Evolutionary conservation across 345 rosid species (phyloP).

Genomic region (Nephelium lappaceum): DNA sequence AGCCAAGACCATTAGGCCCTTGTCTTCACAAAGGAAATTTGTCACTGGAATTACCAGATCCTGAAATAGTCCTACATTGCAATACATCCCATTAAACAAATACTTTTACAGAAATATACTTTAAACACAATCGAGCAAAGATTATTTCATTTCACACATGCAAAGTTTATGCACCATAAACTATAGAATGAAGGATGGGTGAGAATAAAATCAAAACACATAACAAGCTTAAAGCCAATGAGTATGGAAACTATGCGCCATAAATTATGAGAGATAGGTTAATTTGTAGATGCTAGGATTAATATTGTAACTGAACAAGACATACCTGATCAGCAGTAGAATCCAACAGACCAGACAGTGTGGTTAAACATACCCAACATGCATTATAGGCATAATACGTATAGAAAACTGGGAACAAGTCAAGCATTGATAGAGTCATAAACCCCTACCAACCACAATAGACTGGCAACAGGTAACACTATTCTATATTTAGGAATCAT

Average conservation of each 20-base stretch:
- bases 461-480: neutral
- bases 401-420: neutral
- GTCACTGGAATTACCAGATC: conserved; percentile 85
- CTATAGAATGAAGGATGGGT: too few relatives aligned
- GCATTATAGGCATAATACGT: neutral
- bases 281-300: neutral
- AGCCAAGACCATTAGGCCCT: conserved; percentile 82
- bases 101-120: neutral
- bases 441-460: neutral
- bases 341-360: neutral
- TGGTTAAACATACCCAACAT: neutral
- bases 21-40: conserved; percentile 71
- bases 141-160: conserved; percentile 7
- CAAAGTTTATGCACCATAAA: neutral
- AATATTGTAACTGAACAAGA: neutral
- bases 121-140: conserved; percentile 14
- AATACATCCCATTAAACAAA: conserved; percentile 5
- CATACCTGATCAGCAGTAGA: neutral
- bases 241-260: neutral
- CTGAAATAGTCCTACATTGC: conserved; percentile 60
- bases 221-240: neutral
- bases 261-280: neutral
- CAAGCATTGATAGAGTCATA: neutral
- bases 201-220: neutral
- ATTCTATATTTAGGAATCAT: neutral